These are phyloP conservation scores for Oryza coarctata DNA, from an alignment of 176 grass and related monocot species.

Conservation along the genomic window DNA sequence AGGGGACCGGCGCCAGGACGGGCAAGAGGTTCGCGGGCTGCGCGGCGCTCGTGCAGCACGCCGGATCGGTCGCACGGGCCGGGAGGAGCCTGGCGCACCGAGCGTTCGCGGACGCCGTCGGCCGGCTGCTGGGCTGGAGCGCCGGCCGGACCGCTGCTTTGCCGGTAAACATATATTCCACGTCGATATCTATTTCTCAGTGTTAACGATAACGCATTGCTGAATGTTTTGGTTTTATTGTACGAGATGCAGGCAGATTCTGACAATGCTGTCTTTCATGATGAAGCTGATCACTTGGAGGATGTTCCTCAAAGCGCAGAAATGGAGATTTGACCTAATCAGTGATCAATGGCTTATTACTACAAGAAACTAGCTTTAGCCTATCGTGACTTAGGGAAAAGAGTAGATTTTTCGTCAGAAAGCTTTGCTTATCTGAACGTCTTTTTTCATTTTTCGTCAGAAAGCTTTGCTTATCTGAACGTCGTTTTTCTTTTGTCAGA, in stretches of 20 bases:
- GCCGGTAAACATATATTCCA: constrained; percentile 9
- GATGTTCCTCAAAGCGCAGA: constrained; percentile 21
- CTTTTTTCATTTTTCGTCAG: neutral
- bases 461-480: no score
- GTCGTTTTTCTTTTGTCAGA: no score
- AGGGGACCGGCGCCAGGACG: constrained; percentile 39
- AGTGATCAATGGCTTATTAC: neutral
- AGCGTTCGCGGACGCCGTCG: constrained; percentile 46
- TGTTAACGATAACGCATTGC: neutral
- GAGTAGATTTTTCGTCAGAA: neutral
- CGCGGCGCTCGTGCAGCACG: constrained; percentile 76
- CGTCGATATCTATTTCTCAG: neutral
- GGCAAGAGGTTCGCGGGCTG: constrained; percentile 60
- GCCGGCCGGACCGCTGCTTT: constrained; percentile 23
- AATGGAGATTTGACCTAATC: constrained; percentile 33
- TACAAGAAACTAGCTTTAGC: neutral
- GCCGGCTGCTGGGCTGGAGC: constrained; percentile 44
- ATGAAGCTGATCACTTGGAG: constrained; percentile 30
- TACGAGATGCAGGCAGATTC: constrained; percentile 34
- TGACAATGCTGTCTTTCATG: constrained; percentile 10
- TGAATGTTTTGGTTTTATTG: neutral
- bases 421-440: neutral
- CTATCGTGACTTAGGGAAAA: neutral
- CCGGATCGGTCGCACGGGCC: constrained; percentile 42
- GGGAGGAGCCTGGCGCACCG: constrained; percentile 56